Base-by-base conservation (phyloP, 2,329 filamentous ascomycete genomes). In the Chrysoporthe puriensis region DNA sequence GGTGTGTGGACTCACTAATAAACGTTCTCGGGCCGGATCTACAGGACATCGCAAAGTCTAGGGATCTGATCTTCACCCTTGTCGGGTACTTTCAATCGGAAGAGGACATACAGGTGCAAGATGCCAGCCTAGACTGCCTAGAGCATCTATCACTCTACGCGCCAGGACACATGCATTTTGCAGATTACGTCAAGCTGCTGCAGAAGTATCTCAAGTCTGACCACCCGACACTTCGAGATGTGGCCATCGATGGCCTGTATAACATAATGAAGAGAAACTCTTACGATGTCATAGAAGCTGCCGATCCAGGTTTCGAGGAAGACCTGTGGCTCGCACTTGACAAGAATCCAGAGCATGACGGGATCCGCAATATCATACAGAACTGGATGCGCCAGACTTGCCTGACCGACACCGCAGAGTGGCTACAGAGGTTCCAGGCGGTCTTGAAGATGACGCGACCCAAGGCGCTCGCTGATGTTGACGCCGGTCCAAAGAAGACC, bases 371-470 rank as follows among this genome's bases (percentile, higher is more conserved):
- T 74, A 93, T 98, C 69, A 89, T 99, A 64, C 86, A 90, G 58
- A 97, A 96, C 75, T 99, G 96, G 96, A 84, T 99, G 75, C 90
- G 93, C 67, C 95, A 98, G 77, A 96, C 94, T 3, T 93, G 92
- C 18, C 84, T 97, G 0, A 85, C 82, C 2, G 91, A 97, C 74
- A 96, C 94, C 0, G 86, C 86, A 2, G 81, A 86, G n/a, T 99
- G 96, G 96, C 88, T 99, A 32, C 88, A 93, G 70, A 88, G 94
- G 60, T 96, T 94, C 76, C 96, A 98, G 74, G 89, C 87, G 34
- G 91, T 97, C 13, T 86, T 98, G 70, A 96, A 93, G 46, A 96
- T 96, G 85, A 97, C 92, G 0, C 89, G 92, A 71, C 85, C 86
- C 42, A 92, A 91, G 74, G 79, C 81, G 1, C 85, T 88, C 54